Evolutionary conservation across 192 early-diverging fungal species (phyloP), one percentile per base, ranked within the genome.

Genomic region (Coemansia sp.): DNA sequence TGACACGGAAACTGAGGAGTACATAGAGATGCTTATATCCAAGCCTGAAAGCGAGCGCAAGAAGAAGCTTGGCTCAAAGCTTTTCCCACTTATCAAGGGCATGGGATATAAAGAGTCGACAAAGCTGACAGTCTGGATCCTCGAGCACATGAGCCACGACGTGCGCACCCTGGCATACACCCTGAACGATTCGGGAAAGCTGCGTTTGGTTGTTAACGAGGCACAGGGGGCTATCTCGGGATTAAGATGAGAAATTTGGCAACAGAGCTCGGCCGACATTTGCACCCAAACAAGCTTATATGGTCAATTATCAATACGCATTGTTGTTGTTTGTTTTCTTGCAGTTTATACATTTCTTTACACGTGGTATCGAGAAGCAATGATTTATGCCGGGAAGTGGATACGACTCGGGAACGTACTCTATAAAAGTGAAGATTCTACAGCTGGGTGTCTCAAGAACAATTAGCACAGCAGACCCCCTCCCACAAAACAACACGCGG

Each of bases 11-110:
- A 70, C 58, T 32, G 82, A 83, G 23, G 76, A 68, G 64, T 79
- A 67, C 38, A 83, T 83, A 23, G 73, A 74, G 61, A 54, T 73
- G 69, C 67, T 83, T 22, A 55, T 76, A 48, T 75, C 73, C 51
- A 73, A 70, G 65, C 64, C 82, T 8, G 82, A 74, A 49, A 71
- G 59, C 52, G 76, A 79, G 71, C 69, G 82, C 31, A 83, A 79
- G 63, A 78, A 76, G 64, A 83, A 83, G 65, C 70, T 83, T 19
- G 82, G 82, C 10, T 76, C 76, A 9, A 78, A 76, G 58, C 68
- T 83, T 65, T 83, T 83, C 67, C 82, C 82, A 14, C 61, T 83
- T 24, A 73, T 83, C 58, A 83, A 83, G 70, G 73, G 76, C 44
- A 74, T 83, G 69, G 82, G 82, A 16, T 69, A 75, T 58, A 65